Base-by-base conservation (phyloP, 257 asterid species). In the Salvia splendens region DNA sequence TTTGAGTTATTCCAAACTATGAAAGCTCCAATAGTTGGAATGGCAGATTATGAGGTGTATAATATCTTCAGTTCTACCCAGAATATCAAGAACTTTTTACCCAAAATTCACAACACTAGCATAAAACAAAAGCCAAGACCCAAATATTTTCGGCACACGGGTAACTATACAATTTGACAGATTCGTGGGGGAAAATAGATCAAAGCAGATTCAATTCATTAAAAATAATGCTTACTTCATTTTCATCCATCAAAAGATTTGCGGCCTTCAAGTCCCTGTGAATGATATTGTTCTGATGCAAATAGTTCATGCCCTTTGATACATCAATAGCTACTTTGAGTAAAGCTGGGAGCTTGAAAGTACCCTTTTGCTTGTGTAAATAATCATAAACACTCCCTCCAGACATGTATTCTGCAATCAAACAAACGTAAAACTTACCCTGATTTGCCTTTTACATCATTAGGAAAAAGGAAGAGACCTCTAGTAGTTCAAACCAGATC, bases 211-310 rank as follows among this genome's bases (percentile, higher is more conserved):
- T 32, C 16, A 46, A 57, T 24, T 33, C 12, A 42, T 11, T 53
- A 11, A 40, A 53, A 69, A 41, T 40, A 55, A 68, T 55, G 58
- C 90, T 85, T 77, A 90, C 99, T 69, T 88, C 95, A 79, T 93
- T 84, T 74, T 93, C 99, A 79, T 93, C 97, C 99, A 93, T 76
- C 74, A 94, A 81, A 78, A 94, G 91, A 81, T 94, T 94, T 47
- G 99, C 99, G 62, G 97, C 96, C 88, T 94, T 94, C 85, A 94
- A 77, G 77, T 94, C 99, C 79, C 99, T 83, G 77, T 94, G 99
- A 75, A 94, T 84, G 64, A 94, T 94, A 69, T 94, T 94, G 80
- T 90, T 94, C 84, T 94, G 97, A 76, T 94, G 99, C 86, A 94
- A 88, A 73, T 94, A 94, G 77, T 83, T 85, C 99, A 94, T 94